A percentile compares a stretch with the other conserved stretches of the same genome.
Evolutionary conservation across 1,139 yeast species (phyloP).

Genomic region (Wickerhamiella pararugosa): DNA sequence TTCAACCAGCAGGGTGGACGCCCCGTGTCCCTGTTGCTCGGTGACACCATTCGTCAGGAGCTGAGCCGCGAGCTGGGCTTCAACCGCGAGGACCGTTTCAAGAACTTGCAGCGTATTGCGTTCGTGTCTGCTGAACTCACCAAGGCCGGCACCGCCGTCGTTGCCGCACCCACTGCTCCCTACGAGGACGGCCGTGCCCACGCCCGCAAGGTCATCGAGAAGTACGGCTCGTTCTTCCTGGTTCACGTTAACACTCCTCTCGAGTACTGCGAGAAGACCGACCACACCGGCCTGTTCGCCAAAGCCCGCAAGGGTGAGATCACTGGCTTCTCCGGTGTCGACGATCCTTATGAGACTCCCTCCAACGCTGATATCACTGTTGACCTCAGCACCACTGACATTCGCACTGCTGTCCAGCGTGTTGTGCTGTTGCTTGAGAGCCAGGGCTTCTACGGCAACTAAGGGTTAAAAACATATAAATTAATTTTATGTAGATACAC

Average conservation of each 20-base stretch:
- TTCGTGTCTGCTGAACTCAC: constrained; percentile 69
- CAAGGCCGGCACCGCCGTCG: constrained; percentile 82
- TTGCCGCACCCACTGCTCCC: constrained; percentile 46
- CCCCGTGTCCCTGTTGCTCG: constrained; percentile 55
- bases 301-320: constrained; percentile 33
- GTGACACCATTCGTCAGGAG: constrained; percentile 34
- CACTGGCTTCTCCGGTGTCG: constrained; percentile 34
- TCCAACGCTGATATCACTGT: constrained; percentile 38
- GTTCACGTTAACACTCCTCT: constrained; percentile 38
- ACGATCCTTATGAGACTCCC: constrained; percentile 35
- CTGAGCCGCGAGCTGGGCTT: constrained; percentile 31
- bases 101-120: constrained; percentile 33
- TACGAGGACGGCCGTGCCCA: constrained; percentile 26
- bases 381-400: constrained; percentile 35
- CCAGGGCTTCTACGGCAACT: constrained; percentile 55
- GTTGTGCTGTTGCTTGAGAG: constrained; percentile 56
- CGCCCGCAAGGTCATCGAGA: constrained; percentile 30
- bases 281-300: constrained; percentile 34
- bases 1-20: constrained; percentile 87
- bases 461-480: constrained; percentile 5
- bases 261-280: constrained; percentile 31
- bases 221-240: constrained; percentile 33
- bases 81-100: constrained; percentile 28
- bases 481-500: not conserved
- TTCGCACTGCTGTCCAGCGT: constrained; percentile 52